Base-by-base conservation (phyloP, 306 rosid species). In the Hippophae tibetana region DNA sequence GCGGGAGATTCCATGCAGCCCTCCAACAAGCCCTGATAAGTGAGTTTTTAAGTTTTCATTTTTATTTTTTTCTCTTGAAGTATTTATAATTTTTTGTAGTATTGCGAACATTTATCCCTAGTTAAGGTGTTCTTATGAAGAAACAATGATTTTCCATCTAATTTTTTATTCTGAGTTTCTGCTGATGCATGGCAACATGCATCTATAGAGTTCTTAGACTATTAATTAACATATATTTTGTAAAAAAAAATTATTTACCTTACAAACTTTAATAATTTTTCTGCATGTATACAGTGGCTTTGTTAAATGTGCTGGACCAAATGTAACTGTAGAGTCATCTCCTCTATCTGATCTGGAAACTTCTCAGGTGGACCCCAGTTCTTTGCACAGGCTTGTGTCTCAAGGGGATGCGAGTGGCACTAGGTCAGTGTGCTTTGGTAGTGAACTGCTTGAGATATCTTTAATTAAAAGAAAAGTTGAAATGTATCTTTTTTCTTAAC, bases 21-120 rank as follows among this genome's bases (percentile, higher is more conserved):
- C 95, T 72, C 92, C 93, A 42, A 93, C 89, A 69, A 92, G 88
- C 82, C 96, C 95, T 47, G 99, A 87, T 69, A 92, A 80, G 99
- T 92, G 82, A 81, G 95, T 71, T 43, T 68, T 60, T 56, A 55
- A 41, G 42, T 54, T 58, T 75, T 6, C 9, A 47, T n/a, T 69
- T 54, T 45, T 71, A 57, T 57, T 40, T 45, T 47, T 58, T 76
- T 56, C 26, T 56, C 68, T 42, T 54, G 11, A 40, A 18, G 11
- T 47, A 11, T 27, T 52, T 56, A 27, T 18, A 63, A 26, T 65
- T 63, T 68, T 18, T 18, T 18, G 23, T 18, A 8, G 27, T 58
- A 61, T 47, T 75, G 23, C 57, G 41, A 18, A 49, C 68, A 66
- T 52, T 18, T 42, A 59, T 56, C 57, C 53, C 63, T 71, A 54